A percentile compares a stretch with the other conserved stretches of the same genome.
Conservation (phyloP, 495 filamentous ascomycete species). For the Tuber calosporum region DNA sequence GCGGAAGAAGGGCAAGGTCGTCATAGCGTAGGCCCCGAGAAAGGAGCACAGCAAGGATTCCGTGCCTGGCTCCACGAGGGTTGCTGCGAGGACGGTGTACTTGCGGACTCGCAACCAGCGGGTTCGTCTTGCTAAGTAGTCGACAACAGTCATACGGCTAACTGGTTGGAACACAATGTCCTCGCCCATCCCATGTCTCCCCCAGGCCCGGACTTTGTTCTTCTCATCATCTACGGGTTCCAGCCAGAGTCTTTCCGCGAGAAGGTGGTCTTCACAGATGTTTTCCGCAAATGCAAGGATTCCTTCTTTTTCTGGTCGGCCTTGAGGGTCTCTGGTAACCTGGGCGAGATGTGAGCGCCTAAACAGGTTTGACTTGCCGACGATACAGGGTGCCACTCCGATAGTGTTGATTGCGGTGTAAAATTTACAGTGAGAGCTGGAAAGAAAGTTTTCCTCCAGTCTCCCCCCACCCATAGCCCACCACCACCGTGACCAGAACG, state of each 20-base stretch:
- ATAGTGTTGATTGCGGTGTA: constrained; percentile 97
- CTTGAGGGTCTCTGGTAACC: constrained; percentile 56
- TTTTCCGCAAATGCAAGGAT: constrained; percentile 68
- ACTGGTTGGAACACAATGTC: constrained; percentile 89
- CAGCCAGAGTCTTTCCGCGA: constrained; percentile 85
- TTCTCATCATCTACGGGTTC: constrained; percentile 47
- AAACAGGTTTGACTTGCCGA: constrained; percentile 98
- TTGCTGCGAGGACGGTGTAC: constrained; percentile 82
- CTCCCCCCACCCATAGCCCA: constrained; percentile 60
- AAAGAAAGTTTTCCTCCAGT: constrained; percentile 89
- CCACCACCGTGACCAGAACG: constrained; percentile 27
- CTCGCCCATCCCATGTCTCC: constrained; percentile 75
- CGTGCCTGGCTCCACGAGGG: constrained; percentile 87
- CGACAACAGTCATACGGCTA: constrained; percentile 64
- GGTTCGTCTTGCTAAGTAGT: constrained; percentile 75
- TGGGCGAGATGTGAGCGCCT: constrained; percentile 79
- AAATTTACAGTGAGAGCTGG: constrained; percentile 93
- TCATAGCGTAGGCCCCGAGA: constrained; percentile 71
- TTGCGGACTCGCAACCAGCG: constrained; percentile 92
- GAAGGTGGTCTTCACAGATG: constrained; percentile 96
- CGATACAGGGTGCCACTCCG: constrained; percentile 80
- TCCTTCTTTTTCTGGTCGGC: constrained; percentile 44
- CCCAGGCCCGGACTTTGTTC: constrained; percentile 51
- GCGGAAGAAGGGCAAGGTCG: constrained; percentile 58
- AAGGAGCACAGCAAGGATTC: constrained; percentile 78